A percentile compares a stretch with the other conserved stretches of the same genome.
These are phyloP conservation scores for Stevia rebaudiana DNA, from an alignment of 140 eudicot genomes.

Conservation along the genomic window DNA sequence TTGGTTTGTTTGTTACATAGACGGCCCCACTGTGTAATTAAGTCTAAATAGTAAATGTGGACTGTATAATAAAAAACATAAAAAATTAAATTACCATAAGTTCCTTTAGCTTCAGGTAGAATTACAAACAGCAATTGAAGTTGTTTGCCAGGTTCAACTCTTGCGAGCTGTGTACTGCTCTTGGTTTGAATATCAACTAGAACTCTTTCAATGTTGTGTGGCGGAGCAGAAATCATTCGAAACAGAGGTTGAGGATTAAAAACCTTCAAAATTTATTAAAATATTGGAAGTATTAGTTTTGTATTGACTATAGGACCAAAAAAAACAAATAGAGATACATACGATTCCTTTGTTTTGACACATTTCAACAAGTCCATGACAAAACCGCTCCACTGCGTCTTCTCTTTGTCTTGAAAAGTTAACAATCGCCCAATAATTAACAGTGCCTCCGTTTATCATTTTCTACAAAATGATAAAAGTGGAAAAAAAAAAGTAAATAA, in stretches of 20 bases:
- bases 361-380: constrained; percentile 49
- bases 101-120: constrained; percentile 68
- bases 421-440: constrained; percentile 56
- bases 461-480: constrained; percentile 36
- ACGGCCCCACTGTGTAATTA: too few relatives aligned
- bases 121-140: constrained; percentile 65
- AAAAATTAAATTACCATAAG: constrained; percentile 44
- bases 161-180: constrained; percentile 16
- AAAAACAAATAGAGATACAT: constrained; percentile 2
- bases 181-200: constrained; percentile 30
- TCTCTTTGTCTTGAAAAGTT: constrained; percentile 45
- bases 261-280: constrained; percentile 21
- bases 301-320: neutral
- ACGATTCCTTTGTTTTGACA: constrained; percentile 81
- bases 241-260: constrained; percentile 47
- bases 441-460: constrained; percentile 70
- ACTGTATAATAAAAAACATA: neutral
- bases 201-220: constrained; percentile 43
- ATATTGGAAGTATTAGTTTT: neutral
- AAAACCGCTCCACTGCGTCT: constrained; percentile 27
- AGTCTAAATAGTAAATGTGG: neutral
- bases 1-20: too few relatives aligned
- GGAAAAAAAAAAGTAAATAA: neutral
- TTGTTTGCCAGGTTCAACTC: constrained; percentile 26
- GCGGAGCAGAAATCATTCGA: constrained; percentile 20